A percentile compares a stretch with the other conserved stretches of the same genome.
Conservation (phyloP, 768 basidiomycete genomes). For the Agrocybe pediades region DNA sequence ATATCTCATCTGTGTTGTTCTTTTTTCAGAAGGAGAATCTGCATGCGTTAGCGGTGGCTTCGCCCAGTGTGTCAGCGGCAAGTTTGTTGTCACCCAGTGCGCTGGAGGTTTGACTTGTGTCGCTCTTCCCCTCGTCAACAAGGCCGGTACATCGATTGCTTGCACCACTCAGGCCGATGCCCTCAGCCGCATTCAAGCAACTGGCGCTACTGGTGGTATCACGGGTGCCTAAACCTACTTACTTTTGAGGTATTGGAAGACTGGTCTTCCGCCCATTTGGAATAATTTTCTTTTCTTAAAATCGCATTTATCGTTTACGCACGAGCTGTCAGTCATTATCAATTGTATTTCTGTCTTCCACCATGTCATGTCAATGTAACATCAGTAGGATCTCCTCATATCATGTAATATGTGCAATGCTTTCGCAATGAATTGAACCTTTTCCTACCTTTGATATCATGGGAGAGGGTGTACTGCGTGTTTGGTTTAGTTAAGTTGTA, state of each 20-base stretch:
- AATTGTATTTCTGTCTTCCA: background rate
- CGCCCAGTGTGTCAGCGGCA: slow-evolving; percentile 55
- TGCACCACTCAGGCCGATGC: slow-evolving; percentile 53
- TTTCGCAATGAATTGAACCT: background rate
- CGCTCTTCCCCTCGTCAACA: slow-evolving; percentile 58
- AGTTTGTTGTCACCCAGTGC: slow-evolving; percentile 43
- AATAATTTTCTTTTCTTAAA: slow-evolving; percentile 5
- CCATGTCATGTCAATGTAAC: background rate
- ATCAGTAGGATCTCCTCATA: background rate
- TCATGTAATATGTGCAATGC: background rate
- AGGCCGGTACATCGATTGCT: slow-evolving; percentile 50
- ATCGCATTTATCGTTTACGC: background rate
- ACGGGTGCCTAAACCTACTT: slow-evolving; percentile 28
- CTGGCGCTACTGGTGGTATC: slow-evolving; percentile 44
- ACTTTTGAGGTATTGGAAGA: slow-evolving; percentile 4
- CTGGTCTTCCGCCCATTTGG: slow-evolving; percentile 2
- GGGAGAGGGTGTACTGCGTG: background rate
- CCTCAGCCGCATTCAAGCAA: slow-evolving; percentile 39
- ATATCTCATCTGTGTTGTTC: slow-evolving; percentile 7
- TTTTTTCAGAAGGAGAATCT: slow-evolving; percentile 34
- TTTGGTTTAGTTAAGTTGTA: too few relatives aligned
- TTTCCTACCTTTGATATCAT: background rate
- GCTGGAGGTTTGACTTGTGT: slow-evolving; percentile 39
- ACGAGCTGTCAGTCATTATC: background rate
- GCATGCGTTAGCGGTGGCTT: slow-evolving; percentile 49